A percentile compares a stretch with the other conserved stretches of the same genome.
phyloP scores from a whole-genome alignment of 352 stramenopile genomes.

The Globisporangium megalacanthum region DNA sequence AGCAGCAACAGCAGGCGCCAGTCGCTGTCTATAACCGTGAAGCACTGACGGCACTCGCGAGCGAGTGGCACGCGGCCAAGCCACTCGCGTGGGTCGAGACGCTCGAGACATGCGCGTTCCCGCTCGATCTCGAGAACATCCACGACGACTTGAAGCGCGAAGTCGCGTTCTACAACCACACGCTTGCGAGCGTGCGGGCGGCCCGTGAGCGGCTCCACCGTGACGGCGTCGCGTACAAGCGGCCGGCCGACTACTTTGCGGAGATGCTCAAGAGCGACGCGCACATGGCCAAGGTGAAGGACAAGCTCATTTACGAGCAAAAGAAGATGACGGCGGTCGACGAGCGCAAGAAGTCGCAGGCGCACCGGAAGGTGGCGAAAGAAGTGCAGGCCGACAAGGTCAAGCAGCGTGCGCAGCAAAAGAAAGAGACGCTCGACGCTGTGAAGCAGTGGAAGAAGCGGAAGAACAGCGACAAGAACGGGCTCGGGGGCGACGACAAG shows the following conservation, averaged over 20 bases:
- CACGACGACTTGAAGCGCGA: slow-evolving; percentile 90
- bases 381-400: slow-evolving; percentile 87
- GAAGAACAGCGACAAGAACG: slow-evolving; percentile 65
- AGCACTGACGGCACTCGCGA: slow-evolving; percentile 48
- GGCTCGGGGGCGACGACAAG: slow-evolving; percentile 38
- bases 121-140: slow-evolving; percentile 66
- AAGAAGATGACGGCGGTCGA: slow-evolving; percentile 99
- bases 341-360: slow-evolving; percentile 96
- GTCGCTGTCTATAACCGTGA: slow-evolving; percentile 69
- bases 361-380: slow-evolving; percentile 96
- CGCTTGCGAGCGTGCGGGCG: slow-evolving; percentile 54
- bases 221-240: slow-evolving; percentile 87
- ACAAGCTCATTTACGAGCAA: slow-evolving; percentile 98
- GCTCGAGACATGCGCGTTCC: slow-evolving; percentile 58
- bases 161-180: slow-evolving; percentile 97
- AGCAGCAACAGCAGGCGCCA: slow-evolving; percentile 31
- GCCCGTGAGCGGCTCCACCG: slow-evolving; percentile 70
- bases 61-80: slow-evolving; percentile 48
- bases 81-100: slow-evolving; percentile 73
- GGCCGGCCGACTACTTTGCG: slow-evolving; percentile 97
- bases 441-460: slow-evolving; percentile 89
- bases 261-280: slow-evolving; percentile 99
- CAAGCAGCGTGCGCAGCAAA: slow-evolving; percentile 77
- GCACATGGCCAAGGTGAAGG: slow-evolving; percentile 96
- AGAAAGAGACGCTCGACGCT: slow-evolving; percentile 85